phyloP scores from a whole-genome alignment of 352 stramenopile genomes.

The Blastocystis sp. region DNA sequence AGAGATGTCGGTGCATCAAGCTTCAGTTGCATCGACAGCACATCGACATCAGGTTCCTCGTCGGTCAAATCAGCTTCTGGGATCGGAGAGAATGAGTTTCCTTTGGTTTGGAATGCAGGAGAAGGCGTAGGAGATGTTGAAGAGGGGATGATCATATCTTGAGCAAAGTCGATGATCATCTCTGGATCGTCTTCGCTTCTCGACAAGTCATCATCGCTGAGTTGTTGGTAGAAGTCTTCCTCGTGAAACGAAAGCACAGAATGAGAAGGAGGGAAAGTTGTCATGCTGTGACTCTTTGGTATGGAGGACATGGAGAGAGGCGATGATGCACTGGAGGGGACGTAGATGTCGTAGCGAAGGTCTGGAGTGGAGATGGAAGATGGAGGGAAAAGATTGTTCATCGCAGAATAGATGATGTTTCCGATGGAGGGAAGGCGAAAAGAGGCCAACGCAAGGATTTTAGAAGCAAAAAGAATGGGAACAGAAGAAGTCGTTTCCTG shows the following conservation, averaged over 20 bases:
- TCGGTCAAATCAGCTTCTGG: not conserved
- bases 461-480: conserved; percentile 46
- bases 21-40: not conserved
- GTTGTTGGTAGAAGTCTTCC: not conserved
- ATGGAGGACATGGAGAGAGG: not conserved
- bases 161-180: not conserved
- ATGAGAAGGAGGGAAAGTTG: not conserved
- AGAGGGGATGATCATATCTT: conserved; percentile 8
- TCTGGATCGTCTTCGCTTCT: not conserved
- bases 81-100: not conserved
- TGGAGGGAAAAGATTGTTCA: not conserved
- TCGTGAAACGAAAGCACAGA: not conserved
- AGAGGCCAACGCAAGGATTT: not conserved
- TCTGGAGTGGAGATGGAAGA: not conserved
- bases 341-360: conserved; percentile 4
- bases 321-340: not conserved
- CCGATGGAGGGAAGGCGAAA: not conserved
- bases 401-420: not conserved
- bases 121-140: not conserved
- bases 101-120: not conserved
- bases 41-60: not conserved
- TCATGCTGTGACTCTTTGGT: not conserved
- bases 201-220: not conserved
- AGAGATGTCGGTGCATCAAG: not conserved
- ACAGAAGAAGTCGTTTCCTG: not conserved